Evolutionary conservation across 2,329 filamentous ascomycete genomes (phyloP).

Genomic region (Diaporthe velutina): DNA sequence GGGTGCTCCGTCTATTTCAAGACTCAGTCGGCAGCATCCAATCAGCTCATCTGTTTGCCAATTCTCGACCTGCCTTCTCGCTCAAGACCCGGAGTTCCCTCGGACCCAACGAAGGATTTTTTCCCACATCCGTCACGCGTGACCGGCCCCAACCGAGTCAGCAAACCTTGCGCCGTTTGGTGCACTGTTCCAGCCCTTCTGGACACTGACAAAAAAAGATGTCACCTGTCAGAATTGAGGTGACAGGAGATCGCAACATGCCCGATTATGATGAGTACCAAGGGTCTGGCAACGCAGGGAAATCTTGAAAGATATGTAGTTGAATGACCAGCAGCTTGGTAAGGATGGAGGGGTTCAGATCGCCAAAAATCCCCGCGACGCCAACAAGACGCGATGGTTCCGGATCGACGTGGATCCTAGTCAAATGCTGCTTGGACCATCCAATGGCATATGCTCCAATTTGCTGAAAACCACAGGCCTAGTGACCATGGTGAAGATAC

Average conservation of each 20-base stretch:
- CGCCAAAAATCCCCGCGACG: slow-evolving; percentile 32
- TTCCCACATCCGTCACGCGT: slow-evolving; percentile 23
- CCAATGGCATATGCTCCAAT: slow-evolving; percentile 20
- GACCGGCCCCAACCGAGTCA: slow-evolving; percentile 31
- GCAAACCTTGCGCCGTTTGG: slow-evolving; percentile 29
- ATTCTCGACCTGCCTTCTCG: neutral
- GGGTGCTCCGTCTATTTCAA: neutral
- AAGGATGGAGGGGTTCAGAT: slow-evolving; percentile 27
- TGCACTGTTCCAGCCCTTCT: neutral
- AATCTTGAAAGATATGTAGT: neutral
- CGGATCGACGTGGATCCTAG: slow-evolving; percentile 37
- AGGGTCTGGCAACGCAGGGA: neutral
- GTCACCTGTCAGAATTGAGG: neutral
- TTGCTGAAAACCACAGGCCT: neutral
- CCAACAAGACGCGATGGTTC: slow-evolving; percentile 33
- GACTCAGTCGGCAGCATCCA: neutral
- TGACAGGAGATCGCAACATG: neutral
- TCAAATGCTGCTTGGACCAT: slow-evolving; percentile 27
- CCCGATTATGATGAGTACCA: neutral
- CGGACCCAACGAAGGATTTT: slow-evolving; percentile 25
- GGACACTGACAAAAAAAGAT: neutral
- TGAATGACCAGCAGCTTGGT: neutral
- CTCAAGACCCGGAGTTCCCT: slow-evolving; percentile 12
- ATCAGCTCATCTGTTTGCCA: slow-evolving; percentile 6
- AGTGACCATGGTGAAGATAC: neutral